A percentile compares a stretch with the other conserved stretches of the same genome.
phyloP scores from a whole-genome alignment of 176 grass and related monocot species.

The Dactylis glomerata region DNA sequence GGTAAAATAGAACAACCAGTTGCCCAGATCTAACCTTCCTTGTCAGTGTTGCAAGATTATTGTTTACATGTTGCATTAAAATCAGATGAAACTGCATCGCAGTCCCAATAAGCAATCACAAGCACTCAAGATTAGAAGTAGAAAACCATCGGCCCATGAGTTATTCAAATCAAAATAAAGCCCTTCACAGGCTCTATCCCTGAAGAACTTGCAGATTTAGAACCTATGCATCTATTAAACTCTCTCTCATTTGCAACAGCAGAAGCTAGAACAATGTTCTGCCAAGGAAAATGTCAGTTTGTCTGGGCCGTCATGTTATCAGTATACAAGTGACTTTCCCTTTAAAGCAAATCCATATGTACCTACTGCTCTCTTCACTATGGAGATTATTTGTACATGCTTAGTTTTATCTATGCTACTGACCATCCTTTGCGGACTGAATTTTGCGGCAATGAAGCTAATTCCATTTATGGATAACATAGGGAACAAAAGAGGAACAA shows the following conservation, averaged over 20 bases:
- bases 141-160: not conserved
- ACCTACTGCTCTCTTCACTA: not conserved
- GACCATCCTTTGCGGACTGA: not conserved
- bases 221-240: not conserved
- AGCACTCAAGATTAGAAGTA: not conserved
- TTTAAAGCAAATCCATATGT: not conserved
- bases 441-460: not conserved
- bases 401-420: not conserved
- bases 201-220: too few species aligned
- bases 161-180: not conserved
- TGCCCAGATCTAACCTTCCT: not conserved
- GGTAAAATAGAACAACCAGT: not conserved
- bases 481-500: not conserved
- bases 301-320: not conserved
- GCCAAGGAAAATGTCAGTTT: not conserved
- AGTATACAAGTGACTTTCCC: not conserved
- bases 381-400: not conserved
- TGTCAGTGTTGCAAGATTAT: not conserved
- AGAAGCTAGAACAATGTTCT: not conserved
- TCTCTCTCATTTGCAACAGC: not conserved
- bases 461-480: not conserved
- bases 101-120: not conserved
- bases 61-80: slow-evolving; percentile 17
- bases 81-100: not conserved
- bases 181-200: too few species aligned